Conservation (phyloP, 2,329 filamentous ascomycete genomes). For the Hypoxylon sp. region DNA sequence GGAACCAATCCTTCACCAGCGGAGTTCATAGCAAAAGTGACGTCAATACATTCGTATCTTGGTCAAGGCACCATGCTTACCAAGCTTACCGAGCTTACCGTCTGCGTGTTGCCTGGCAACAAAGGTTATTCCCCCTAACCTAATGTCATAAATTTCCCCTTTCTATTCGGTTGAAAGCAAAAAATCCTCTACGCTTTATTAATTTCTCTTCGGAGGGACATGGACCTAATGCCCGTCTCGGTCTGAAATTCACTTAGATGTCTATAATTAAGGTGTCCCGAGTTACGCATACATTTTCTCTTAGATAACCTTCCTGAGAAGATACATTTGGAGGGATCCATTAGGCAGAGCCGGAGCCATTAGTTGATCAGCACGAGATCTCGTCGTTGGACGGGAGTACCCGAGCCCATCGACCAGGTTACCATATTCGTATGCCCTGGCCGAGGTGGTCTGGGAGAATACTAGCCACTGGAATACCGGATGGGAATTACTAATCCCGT, state of each 20-base stretch:
- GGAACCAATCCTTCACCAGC: background rate
- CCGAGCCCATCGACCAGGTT: slow-evolving; percentile 23
- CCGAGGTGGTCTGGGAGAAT: background rate
- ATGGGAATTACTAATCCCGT: background rate
- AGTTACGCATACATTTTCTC: background rate
- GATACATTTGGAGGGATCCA: background rate
- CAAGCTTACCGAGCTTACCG: background rate
- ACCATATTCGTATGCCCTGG: background rate
- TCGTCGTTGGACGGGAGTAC: slow-evolving; percentile 31
- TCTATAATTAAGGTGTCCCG: background rate
- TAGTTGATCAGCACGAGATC: slow-evolving; percentile 22
- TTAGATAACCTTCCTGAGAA: background rate
- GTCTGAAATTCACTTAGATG: background rate
- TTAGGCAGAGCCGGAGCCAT: slow-evolving; percentile 7
- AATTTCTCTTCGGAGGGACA: background rate
- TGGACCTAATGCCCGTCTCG: slow-evolving; percentile 25
- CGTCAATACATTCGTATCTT: slow-evolving; percentile 27
- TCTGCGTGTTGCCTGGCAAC: background rate
- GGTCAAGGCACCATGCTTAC: background rate
- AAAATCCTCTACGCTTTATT: background rate
- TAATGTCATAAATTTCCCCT: background rate
- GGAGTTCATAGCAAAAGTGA: slow-evolving; percentile 32
- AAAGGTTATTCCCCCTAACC: background rate
- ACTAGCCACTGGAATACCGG: background rate
- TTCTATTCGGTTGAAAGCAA: background rate